Percentiles rank a stretch among this genome's conserved stretches.
phyloP scores from a whole-genome alignment of 2,329 filamentous ascomycete species.

The Xylaria sp. region DNA sequence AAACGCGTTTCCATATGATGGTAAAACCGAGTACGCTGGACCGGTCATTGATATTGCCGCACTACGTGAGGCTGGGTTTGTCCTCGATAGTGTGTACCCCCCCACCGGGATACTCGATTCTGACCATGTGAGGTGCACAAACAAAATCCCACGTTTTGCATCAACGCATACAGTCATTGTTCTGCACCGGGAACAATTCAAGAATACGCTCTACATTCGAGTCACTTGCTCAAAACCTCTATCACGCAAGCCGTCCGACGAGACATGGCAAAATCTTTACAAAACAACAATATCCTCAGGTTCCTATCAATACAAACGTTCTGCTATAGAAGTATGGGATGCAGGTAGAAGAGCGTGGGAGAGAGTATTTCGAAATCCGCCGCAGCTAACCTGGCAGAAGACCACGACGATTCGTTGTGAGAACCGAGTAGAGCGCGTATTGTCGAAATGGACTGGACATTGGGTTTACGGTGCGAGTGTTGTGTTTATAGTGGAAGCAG shows the following conservation, averaged over 20 bases:
- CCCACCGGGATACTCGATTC: neutral
- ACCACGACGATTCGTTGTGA: neutral
- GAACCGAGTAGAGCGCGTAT: neutral
- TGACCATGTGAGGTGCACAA: neutral
- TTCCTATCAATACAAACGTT: neutral
- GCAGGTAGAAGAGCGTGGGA: neutral
- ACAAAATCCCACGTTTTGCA: neutral
- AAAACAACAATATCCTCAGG: neutral
- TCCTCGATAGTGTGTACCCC: neutral
- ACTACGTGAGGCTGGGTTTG: neutral
- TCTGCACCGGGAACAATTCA: neutral
- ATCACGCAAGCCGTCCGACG: neutral
- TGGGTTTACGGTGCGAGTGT: too few species aligned
- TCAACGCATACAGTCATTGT: neutral
- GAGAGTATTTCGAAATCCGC: neutral
- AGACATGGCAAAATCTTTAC: rapidly evolving
- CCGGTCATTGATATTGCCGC: neutral
- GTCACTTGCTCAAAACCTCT: neutral
- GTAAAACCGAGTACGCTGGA: too few species aligned
- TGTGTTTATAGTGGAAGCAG: too few species aligned
- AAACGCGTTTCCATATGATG: too few species aligned
- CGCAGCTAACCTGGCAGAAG: neutral
- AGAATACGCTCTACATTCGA: neutral
- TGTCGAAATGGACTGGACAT: too few species aligned
- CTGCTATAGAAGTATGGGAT: neutral